phyloP scores from a whole-genome alignment of 441 rosid species.

The Syzygium malaccense region DNA sequence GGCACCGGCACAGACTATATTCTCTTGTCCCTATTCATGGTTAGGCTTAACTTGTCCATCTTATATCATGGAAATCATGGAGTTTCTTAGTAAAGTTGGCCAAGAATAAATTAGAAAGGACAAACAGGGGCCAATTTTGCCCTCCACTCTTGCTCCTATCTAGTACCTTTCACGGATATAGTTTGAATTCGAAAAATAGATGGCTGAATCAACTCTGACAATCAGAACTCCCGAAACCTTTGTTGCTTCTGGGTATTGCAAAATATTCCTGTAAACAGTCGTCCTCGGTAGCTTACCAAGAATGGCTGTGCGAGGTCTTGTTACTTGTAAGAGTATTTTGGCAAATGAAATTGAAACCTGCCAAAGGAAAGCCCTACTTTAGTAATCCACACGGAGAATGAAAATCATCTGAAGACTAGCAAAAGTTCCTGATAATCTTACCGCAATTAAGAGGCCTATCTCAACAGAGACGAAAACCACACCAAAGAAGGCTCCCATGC shows the following conservation, averaged over 20 bases:
- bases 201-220: background rate
- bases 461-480: background rate
- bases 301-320: background rate
- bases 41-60: background rate
- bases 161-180: background rate
- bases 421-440: background rate
- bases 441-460: constrained; percentile 3
- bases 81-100: background rate
- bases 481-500: constrained; percentile 4
- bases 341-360: constrained; percentile 1
- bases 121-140: background rate
- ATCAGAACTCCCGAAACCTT: background rate
- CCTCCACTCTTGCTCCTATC: background rate
- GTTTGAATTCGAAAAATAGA: background rate
- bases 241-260: background rate
- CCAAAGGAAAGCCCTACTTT: background rate
- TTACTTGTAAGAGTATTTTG: background rate
- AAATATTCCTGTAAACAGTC: background rate
- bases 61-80: background rate
- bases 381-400: background rate
- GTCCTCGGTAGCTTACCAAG: background rate
- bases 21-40: background rate
- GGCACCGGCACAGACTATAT: background rate
- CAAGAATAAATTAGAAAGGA: background rate
- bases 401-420: background rate